Evolutionary conservation across 768 basidiomycete species (phyloP).

Genomic region (Rhizopogon vulgaris): DNA sequence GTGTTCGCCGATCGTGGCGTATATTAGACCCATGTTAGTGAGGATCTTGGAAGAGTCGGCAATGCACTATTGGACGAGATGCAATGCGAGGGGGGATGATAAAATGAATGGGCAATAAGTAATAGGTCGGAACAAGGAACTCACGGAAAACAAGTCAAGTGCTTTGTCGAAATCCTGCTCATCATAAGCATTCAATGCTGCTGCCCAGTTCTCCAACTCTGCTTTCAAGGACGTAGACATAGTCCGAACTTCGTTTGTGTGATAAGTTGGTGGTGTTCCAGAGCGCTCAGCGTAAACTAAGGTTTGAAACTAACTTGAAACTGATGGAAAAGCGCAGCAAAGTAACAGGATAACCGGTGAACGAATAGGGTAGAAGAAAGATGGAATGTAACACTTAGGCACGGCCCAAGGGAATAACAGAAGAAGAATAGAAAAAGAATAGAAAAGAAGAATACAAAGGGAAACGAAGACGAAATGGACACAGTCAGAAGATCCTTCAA

Average conservation of each 20-base stretch:
- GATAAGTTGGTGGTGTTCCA: constrained; percentile 4
- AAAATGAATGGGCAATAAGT: neutral
- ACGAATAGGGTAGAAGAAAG: neutral
- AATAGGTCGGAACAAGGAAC: constrained; percentile 18
- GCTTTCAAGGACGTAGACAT: constrained; percentile 51
- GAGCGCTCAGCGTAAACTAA: constrained; percentile 19
- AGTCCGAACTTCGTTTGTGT: neutral
- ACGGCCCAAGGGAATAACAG: neutral
- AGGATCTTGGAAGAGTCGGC: constrained; percentile 86
- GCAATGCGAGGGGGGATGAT: constrained; percentile 1
- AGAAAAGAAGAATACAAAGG: too few relatives aligned
- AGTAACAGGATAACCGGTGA: neutral
- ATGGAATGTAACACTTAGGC: neutral
- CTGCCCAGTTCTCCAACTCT: constrained; percentile 81
- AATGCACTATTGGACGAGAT: constrained; percentile 44
- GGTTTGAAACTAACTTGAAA: constrained; percentile 9
- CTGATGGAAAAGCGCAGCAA: constrained; percentile 1
- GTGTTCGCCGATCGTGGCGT: constrained; percentile 87
- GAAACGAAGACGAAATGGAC: too few relatives aligned
- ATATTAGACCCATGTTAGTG: constrained; percentile 90
- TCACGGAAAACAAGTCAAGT: constrained; percentile 68
- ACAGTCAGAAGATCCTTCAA: too few relatives aligned
- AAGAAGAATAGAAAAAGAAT: neutral
- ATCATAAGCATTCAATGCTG: constrained; percentile 87
- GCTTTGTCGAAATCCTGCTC: constrained; percentile 72